Conservation (phyloP, 2,329 filamentous ascomycete genomes). For the Clarireedia monteithiana region DNA sequence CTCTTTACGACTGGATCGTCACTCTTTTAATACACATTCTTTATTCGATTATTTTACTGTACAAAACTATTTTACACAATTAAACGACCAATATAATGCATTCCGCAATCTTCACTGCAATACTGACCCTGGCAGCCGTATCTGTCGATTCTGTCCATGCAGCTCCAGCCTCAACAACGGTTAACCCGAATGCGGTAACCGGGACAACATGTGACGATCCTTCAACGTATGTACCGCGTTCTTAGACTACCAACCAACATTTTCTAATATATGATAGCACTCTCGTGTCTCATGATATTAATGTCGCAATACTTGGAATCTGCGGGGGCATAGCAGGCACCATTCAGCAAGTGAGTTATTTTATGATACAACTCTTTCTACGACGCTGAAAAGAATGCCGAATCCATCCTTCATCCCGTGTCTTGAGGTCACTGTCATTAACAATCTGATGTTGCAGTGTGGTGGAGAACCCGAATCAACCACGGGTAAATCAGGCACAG, state of each 20-base stretch:
- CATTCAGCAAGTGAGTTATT: constrained; percentile 24
- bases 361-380: neutral
- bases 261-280: constrained; percentile 10
- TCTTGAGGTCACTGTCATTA: neutral
- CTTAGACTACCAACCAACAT: neutral
- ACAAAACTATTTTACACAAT: neutral
- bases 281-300: constrained; percentile 36
- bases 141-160: neutral
- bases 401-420: too few relatives aligned
- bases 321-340: constrained; percentile 42
- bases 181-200: constrained; percentile 28
- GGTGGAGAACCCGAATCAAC: constrained; percentile 37
- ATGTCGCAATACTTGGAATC: constrained; percentile 40
- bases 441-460: constrained; percentile 30
- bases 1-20: neutral
- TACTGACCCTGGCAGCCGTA: neutral
- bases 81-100: neutral
- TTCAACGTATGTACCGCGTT: constrained; percentile 19
- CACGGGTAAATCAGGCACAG: constrained; percentile 38
- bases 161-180: constrained; percentile 11
- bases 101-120: neutral
- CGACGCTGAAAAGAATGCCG: too few relatives aligned
- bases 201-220: constrained; percentile 29
- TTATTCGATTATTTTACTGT: neutral
- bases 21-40: neutral